These are phyloP conservation scores for Trametes pubescens DNA, from an alignment of 1,284 basidiomycete species.

Conservation along the genomic window DNA sequence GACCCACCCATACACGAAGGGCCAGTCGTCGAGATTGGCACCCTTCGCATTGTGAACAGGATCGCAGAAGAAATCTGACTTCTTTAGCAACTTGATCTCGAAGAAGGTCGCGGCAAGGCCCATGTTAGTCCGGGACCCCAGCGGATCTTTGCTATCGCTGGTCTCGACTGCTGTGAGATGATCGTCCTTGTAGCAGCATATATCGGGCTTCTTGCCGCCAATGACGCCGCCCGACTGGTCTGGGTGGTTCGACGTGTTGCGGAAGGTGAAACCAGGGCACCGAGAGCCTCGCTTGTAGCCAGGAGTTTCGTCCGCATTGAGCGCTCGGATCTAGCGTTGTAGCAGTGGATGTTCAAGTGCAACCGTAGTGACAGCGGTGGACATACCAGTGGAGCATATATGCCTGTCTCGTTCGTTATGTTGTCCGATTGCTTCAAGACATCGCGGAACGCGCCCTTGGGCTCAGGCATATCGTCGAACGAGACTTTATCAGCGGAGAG, in stretches of 20 bases:
- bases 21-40: not conserved
- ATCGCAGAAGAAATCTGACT: not conserved
- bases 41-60: not conserved
- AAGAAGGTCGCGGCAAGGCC: slow-evolving; percentile 17
- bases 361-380: not conserved
- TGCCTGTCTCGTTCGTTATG: not conserved
- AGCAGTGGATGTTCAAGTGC: not conserved
- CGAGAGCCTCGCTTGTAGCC: not conserved
- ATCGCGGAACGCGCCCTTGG: not conserved
- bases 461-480: slow-evolving; percentile 7
- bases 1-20: not conserved
- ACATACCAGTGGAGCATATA: slow-evolving; percentile 8
- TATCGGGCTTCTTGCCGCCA: slow-evolving; percentile 18
- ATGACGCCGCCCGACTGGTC: not conserved
- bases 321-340: slow-evolving; percentile 5
- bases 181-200: slow-evolving; percentile 10
- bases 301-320: slow-evolving; percentile 2
- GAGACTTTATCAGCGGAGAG: not conserved
- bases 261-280: slow-evolving; percentile 23
- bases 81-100: slow-evolving; percentile 12
- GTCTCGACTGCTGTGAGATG: not conserved
- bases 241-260: slow-evolving; percentile 2
- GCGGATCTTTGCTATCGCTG: not conserved
- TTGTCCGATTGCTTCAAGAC: not conserved
- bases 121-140: slow-evolving; percentile 6